These are phyloP conservation scores for Amphibolis antarctica DNA, from an alignment of 106 monocot genomes.

Conservation along the genomic window DNA sequence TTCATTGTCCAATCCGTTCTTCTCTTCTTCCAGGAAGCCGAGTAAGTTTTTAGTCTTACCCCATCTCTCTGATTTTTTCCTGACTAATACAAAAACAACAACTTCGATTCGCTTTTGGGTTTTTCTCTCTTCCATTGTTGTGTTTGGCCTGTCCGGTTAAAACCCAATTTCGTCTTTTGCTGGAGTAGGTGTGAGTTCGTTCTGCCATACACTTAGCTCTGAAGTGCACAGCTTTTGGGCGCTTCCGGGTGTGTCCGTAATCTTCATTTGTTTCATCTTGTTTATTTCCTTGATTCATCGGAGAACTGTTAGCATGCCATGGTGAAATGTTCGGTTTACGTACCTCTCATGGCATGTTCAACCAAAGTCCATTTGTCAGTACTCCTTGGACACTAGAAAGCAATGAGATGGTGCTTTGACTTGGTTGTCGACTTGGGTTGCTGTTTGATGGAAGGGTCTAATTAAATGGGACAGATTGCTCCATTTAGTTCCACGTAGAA, in stretches of 20 bases:
- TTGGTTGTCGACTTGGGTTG: neutral
- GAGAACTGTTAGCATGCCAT: too few species aligned
- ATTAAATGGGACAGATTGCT: neutral
- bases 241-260: too few species aligned
- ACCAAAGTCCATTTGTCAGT: neutral
- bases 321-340: neutral
- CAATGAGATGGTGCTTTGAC: neutral
- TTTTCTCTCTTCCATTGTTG: too few species aligned
- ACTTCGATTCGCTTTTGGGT: neutral
- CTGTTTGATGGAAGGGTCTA: neutral
- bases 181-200: too few species aligned
- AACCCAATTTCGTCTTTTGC: too few species aligned
- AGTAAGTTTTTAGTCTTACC: too few species aligned
- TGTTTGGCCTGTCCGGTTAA: too few species aligned
- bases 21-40: neutral
- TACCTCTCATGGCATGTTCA: neutral
- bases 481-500: neutral
- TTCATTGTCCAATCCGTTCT: neutral
- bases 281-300: neutral
- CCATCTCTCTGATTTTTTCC: neutral
- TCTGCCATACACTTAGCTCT: too few species aligned
- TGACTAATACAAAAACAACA: neutral
- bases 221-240: too few species aligned
- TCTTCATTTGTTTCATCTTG: too few species aligned
- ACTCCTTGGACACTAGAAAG: neutral